Evolutionary conservation across 2,329 filamentous ascomycete genomes (phyloP).

Genomic region (Fusarium armeniacum): DNA sequence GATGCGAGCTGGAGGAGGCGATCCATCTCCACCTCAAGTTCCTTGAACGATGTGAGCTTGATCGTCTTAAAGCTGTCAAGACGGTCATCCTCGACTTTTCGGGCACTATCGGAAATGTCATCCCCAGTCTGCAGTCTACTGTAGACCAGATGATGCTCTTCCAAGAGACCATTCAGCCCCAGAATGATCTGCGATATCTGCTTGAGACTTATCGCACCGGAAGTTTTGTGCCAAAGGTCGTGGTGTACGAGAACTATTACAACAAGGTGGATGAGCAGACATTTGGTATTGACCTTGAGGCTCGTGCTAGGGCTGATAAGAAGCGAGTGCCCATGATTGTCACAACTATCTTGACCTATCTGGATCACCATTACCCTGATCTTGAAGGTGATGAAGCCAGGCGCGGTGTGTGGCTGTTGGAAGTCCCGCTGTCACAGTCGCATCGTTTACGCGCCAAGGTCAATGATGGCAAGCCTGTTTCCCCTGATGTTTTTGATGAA

Average conservation of each 20-base stretch:
- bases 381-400: conserved; percentile 96
- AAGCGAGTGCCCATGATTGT: conserved; percentile 95
- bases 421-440: conserved; percentile 86
- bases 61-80: conserved; percentile 97
- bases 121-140: conserved; percentile 93
- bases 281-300: conserved; percentile 98
- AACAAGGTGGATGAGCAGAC: conserved; percentile 98
- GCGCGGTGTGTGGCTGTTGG: conserved; percentile 92
- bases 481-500: conserved; percentile 81
- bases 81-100: conserved; percentile 98
- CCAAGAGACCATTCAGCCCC: conserved; percentile 97
- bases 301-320: conserved; percentile 89
- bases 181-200: conserved; percentile 90
- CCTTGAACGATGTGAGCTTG: conserved; percentile 96
- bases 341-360: conserved; percentile 92
- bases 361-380: conserved; percentile 97
- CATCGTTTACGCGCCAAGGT: conserved; percentile 86
- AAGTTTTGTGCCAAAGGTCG: conserved; percentile 89
- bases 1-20: conserved; percentile 94
- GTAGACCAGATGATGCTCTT: conserved; percentile 99
- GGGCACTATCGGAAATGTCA: conserved; percentile 96
- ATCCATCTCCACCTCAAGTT: conserved; percentile 94
- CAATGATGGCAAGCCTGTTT: conserved; percentile 87
- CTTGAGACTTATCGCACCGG: conserved; percentile 98
- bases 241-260: conserved; percentile 99